phyloP scores from a whole-genome alignment of 306 rosid species.

The Rosa persica region DNA sequence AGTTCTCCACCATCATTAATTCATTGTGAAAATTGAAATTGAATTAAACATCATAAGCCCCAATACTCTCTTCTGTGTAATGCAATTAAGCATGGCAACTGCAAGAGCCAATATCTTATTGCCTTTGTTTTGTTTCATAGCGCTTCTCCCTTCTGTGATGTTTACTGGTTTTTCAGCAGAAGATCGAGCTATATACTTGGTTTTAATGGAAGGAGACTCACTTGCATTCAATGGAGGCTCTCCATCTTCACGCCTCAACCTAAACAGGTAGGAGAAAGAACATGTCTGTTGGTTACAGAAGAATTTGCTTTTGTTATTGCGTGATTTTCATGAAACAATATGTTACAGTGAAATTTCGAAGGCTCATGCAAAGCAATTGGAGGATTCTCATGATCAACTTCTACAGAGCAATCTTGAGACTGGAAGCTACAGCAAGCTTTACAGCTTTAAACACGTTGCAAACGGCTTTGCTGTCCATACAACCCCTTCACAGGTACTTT shows the following conservation, averaged over 20 bases:
- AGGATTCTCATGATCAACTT: constrained; percentile 58
- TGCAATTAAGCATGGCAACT: constrained; percentile 14
- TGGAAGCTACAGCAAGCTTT: constrained; percentile 70
- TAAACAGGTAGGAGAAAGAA: constrained; percentile 3
- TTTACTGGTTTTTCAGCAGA: constrained; percentile 39
- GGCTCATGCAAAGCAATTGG: constrained; percentile 48
- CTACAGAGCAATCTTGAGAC: constrained; percentile 49
- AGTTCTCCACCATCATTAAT: background rate
- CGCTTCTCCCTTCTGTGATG: constrained; percentile 14
- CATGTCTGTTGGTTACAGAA: background rate
- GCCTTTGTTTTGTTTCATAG: background rate
- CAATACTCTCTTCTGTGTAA: background rate
- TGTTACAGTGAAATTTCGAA: constrained; percentile 36
- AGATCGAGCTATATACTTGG: constrained; percentile 57
- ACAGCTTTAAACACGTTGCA: constrained; percentile 63
- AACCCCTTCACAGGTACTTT: constrained; percentile 71
- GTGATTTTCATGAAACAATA: constrained; percentile 17
- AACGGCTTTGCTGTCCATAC: constrained; percentile 82
- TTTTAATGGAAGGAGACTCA: constrained; percentile 58
- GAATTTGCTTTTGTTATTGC: background rate
- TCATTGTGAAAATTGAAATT: background rate
- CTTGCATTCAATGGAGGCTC: constrained; percentile 44
- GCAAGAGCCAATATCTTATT: background rate
- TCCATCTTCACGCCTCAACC: constrained; percentile 10
- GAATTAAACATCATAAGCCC: background rate